Evolutionary conservation across 2,329 filamentous ascomycete species (phyloP).

Genomic region (Beauveria varroae): DNA sequence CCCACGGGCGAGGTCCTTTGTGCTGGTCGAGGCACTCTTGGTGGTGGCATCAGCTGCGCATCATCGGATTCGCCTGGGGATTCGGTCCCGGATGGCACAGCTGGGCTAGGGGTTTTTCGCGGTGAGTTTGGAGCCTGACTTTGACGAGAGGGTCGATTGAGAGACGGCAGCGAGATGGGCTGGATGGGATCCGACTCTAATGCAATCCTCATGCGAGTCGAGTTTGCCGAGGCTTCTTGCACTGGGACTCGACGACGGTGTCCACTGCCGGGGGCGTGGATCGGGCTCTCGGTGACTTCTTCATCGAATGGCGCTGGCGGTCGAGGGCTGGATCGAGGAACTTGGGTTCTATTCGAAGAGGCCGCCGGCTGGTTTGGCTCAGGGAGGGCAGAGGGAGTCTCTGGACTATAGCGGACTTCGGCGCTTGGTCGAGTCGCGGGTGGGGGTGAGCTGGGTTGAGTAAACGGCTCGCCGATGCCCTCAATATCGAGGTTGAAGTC

Average conservation of each 20-base stretch:
- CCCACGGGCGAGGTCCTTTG: not conserved
- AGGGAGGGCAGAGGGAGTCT: not conserved
- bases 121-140: not conserved
- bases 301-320: not conserved
- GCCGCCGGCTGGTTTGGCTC: not conserved
- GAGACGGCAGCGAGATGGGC: not conserved
- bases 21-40: not conserved
- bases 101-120: not conserved
- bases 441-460: constrained; percentile 9
- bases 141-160: not conserved
- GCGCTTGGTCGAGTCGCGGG: not conserved
- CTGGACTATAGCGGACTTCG: not conserved
- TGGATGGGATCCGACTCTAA: constrained; percentile 23
- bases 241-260: constrained; percentile 34
- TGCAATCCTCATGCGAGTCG: constrained; percentile 34
- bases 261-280: constrained; percentile 48
- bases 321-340: not conserved
- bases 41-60: constrained; percentile 11
- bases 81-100: constrained; percentile 3
- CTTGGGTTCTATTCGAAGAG: not conserved
- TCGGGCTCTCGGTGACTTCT: constrained; percentile 43
- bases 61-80: constrained; percentile 15
- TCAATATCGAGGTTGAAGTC: constrained; percentile 49
- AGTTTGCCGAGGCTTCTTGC: constrained; percentile 30
- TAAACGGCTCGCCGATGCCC: constrained; percentile 27